Evolutionary conservation across 2,329 filamentous ascomycete genomes (phyloP).

Genomic region (Ophiostoma perfectum): DNA sequence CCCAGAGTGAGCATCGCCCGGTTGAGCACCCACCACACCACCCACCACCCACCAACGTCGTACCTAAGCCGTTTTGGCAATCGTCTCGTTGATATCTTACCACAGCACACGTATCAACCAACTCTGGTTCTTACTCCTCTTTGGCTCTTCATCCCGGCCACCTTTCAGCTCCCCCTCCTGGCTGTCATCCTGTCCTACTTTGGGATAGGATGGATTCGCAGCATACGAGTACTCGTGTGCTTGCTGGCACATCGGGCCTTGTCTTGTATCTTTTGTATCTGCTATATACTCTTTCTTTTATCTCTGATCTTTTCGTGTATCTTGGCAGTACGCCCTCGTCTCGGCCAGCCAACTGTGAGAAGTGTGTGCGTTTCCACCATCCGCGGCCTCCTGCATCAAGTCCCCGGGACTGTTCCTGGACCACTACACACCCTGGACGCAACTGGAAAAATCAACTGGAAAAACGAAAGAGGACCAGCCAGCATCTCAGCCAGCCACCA

Average conservation of each 20-base stretch:
- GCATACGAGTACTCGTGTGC: neutral
- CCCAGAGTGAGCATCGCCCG: neutral
- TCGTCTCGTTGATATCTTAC: neutral
- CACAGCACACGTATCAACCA: neutral
- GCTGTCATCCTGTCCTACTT: neutral
- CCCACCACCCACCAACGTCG: neutral
- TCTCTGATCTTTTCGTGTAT: neutral
- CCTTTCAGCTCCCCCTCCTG: neutral
- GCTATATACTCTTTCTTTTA: neutral
- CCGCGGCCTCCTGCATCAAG: conserved; percentile 10
- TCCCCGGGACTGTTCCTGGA: conserved; percentile 7
- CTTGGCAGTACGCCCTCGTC: conserved; percentile 1
- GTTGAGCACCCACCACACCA: neutral
- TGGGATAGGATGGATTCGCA: neutral
- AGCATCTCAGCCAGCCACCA: conserved; percentile 5
- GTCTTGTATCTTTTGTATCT: neutral
- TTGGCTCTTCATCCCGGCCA: neutral
- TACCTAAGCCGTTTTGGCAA: neutral
- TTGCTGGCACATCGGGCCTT: neutral
- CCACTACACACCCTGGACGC: conserved; percentile 9
- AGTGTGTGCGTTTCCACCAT: conserved; percentile 9
- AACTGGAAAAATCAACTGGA: conserved; percentile 13
- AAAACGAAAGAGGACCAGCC: neutral
- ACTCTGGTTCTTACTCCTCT: neutral
- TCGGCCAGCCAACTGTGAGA: neutral